These are phyloP conservation scores for Strigomonas culicis DNA, from an alignment of 208 protist species.

Conservation along the genomic window DNA sequence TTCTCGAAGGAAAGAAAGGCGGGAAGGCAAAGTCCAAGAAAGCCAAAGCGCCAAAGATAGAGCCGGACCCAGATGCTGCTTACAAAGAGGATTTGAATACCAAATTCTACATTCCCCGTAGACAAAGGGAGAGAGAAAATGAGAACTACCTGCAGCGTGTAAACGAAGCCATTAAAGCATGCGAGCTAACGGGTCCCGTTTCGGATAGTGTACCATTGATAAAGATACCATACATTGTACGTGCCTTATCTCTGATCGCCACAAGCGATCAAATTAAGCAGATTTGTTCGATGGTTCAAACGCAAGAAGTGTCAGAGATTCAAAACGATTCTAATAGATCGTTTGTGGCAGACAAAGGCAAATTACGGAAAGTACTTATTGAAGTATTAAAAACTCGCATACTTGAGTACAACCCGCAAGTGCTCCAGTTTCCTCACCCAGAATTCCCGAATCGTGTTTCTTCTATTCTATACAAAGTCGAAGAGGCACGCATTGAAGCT, in stretches of 20 bases:
- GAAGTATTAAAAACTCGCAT: slow-evolving; percentile 25
- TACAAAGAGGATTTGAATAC: not conserved
- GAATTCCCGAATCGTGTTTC: slow-evolving; percentile 19
- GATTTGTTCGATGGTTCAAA: slow-evolving; percentile 1
- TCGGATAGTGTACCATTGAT: not conserved
- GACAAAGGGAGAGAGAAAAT: slow-evolving; percentile 21
- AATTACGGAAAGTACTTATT: slow-evolving; percentile 3
- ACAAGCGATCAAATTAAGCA: slow-evolving; percentile 1
- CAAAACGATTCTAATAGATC: not conserved
- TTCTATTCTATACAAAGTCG: slow-evolving; percentile 20
- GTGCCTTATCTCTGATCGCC: not conserved
- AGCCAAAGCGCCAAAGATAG: slow-evolving; percentile 3
- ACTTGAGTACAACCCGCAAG: slow-evolving; percentile 30
- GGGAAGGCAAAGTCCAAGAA: slow-evolving; percentile 3
- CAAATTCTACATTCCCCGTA: slow-evolving; percentile 13
- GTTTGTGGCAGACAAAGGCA: not conserved
- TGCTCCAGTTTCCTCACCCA: slow-evolving; percentile 11
- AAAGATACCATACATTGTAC: not conserved
- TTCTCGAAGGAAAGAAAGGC: not conserved
- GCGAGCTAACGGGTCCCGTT: not conserved
- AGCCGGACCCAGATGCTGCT: slow-evolving; percentile 1
- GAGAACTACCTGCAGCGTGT: not conserved
- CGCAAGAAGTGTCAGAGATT: not conserved
- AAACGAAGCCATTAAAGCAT: not conserved
- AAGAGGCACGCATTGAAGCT: slow-evolving; percentile 16